Evolutionary conservation across 768 basidiomycete genomes (phyloP), one percentile per base, ranked within the genome.

Genomic region (Mycena vitilis): DNA sequence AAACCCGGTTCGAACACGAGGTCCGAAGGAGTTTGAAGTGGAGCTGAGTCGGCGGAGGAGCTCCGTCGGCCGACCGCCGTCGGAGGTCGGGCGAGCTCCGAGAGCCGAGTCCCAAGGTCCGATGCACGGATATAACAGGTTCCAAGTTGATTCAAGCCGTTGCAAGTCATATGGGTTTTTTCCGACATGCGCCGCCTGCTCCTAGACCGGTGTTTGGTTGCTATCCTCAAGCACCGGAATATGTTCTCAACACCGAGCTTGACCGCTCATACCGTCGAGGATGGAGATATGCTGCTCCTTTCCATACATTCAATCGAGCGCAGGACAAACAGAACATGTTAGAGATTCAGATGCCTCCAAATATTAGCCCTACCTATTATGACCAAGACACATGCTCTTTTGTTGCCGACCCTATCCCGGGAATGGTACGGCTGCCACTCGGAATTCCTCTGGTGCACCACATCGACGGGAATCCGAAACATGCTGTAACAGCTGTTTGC

Each of bases 381-480:
- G 22, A 66, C 22, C 45, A 20, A 0, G 5, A 2, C 2, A 53
- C 56, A 0, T 51, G 18, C 1, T 37, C 49, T 4, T 70, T 63
- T 40, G 34, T 60, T 4, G 25, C 47, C 3, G 44, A 52, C 7
- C 65, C 65, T 13, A 68, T 73, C 9, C 57, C 55, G 2, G 72
- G 72, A 1, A 73, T 73, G 72, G 64, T 71, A 1, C 34, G 22
- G 9, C 40, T 65, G 7, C 66, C 62, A 0, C 18, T 65, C 22
- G 66, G 70, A 0, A 52, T 73, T 0, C 72, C 72, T 5, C 36
- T 71, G 12, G 69, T 63, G 0, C 55, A 63, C 20, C 54, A 54
- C 34, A 16, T 73, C 0, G 45, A 63, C 20, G 56, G 63, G 10
- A 55, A 73, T 60, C 66, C 58, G 0, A 54, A 54, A 6, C 18